A percentile compares a stretch with the other conserved stretches of the same genome.
Conservation (phyloP, 257 asterid species). For the Forsythia viridissima region DNA sequence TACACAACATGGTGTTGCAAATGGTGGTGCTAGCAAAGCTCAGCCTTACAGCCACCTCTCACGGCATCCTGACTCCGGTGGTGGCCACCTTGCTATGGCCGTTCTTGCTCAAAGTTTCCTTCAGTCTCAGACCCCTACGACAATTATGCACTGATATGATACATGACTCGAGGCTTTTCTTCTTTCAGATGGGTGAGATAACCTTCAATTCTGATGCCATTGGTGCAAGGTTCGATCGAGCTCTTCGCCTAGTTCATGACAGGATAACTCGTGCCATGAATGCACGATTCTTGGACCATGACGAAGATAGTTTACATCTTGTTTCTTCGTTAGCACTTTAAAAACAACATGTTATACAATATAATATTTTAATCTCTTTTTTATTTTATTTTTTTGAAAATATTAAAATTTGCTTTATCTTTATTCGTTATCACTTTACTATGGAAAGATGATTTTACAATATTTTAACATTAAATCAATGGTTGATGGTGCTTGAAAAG, state of each 20-base stretch:
- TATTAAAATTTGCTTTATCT: too few relatives aligned
- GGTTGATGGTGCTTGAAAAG: too few relatives aligned
- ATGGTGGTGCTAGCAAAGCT: neutral
- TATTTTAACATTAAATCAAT: too few relatives aligned
- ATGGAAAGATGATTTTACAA: too few relatives aligned
- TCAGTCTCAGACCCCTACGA: neutral
- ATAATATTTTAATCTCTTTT: too few relatives aligned
- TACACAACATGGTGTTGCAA: neutral
- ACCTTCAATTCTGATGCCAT: neutral
- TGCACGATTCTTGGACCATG: neutral
- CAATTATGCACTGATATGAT: neutral
- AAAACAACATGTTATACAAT: too few relatives aligned
- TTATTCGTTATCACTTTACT: too few relatives aligned
- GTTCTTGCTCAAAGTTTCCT: constrained; percentile 5
- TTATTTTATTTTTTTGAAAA: too few relatives aligned
- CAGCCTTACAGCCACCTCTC: neutral
- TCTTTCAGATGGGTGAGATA: constrained; percentile 8
- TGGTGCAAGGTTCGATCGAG: neutral
- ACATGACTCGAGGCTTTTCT: neutral
- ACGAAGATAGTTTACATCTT: neutral
- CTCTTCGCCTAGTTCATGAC: neutral
- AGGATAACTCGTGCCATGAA: neutral
- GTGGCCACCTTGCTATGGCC: constrained; percentile 6
- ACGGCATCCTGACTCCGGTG: constrained; percentile 4
- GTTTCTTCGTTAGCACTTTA: neutral